These are phyloP conservation scores for Penicillium salamii DNA, from an alignment of 495 filamentous ascomycete species.

Conservation along the genomic window DNA sequence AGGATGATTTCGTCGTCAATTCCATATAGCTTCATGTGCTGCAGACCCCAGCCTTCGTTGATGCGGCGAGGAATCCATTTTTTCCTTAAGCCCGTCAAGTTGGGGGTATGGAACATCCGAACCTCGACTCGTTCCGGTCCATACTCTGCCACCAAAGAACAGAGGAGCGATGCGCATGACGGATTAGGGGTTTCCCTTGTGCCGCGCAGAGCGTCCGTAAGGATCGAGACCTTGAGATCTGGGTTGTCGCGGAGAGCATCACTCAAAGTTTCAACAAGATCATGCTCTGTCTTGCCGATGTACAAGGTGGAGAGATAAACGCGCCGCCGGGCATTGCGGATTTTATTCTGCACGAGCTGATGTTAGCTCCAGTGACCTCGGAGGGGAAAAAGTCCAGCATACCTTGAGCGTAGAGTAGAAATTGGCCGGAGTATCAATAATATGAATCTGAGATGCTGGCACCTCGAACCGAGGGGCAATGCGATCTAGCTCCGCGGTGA, in stretches of 20 bases:
- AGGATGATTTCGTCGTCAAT: conserved; percentile 95
- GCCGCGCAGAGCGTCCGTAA: conserved; percentile 90
- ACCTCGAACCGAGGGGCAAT: conserved; percentile 89
- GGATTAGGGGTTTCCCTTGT: conserved; percentile 86
- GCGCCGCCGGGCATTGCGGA: conserved; percentile 68
- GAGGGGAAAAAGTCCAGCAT: not conserved
- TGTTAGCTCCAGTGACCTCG: conserved; percentile 9
- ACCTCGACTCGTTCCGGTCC: conserved; percentile 86
- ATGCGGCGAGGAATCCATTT: conserved; percentile 79
- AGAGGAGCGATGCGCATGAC: conserved; percentile 87
- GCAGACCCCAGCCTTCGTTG: conserved; percentile 97
- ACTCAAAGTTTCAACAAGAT: conserved; percentile 77
- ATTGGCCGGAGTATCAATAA: conserved; percentile 72
- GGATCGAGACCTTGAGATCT: conserved; percentile 77
- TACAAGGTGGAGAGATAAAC: conserved; percentile 95
- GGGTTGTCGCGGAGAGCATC: conserved; percentile 76
- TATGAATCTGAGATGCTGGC: conserved; percentile 71
- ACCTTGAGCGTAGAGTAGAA: conserved; percentile 93
- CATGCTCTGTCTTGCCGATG: conserved; percentile 90
- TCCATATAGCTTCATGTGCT: conserved; percentile 99
- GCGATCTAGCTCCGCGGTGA: conserved; percentile 80
- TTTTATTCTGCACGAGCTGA: conserved; percentile 59
- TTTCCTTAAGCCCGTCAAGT: conserved; percentile 84
- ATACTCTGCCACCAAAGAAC: conserved; percentile 76
- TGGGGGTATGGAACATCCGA: conserved; percentile 97